Conservation (phyloP, 1,284 basidiomycete species). For the Moniliophthora roreri region DNA sequence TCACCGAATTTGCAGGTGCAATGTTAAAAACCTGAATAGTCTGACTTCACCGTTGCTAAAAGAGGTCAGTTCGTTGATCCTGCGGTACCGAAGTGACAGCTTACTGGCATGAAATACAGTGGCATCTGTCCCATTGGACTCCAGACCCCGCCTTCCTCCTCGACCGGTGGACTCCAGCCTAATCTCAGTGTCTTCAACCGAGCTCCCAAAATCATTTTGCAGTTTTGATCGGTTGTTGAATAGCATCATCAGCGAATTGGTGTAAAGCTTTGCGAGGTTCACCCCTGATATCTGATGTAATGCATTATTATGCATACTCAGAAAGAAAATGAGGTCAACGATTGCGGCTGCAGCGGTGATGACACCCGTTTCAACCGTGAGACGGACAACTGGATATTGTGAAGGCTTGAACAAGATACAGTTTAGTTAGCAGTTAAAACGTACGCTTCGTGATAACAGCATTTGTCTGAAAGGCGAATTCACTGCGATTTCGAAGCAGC, state of each 20-base stretch:
- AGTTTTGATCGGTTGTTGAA: not conserved
- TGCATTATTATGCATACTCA: not conserved
- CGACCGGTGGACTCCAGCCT: no score
- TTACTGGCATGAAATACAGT: no score
- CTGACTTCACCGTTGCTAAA: no score
- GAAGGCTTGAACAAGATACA: not conserved
- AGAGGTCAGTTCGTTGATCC: no score
- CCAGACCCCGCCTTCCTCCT: no score
- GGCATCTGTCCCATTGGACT: no score
- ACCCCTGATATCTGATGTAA: not conserved
- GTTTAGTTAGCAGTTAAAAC: not conserved
- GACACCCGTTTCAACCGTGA: constrained; percentile 2
- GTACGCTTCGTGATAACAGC: not conserved
- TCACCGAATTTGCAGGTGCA: no score
- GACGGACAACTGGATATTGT: not conserved
- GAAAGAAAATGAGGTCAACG: not conserved
- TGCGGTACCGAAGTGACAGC: no score
- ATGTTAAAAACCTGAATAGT: no score
- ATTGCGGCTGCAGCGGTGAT: constrained; percentile 2
- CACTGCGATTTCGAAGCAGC: not conserved
- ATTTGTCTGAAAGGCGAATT: not conserved
- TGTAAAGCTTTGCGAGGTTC: not conserved
- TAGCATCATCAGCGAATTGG: constrained; percentile 3
- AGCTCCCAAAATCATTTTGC: not conserved
- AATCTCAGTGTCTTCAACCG: no score